Base-by-base conservation (phyloP, 495 filamentous ascomycete species). In the Hypoxylon cercidicola region DNA sequence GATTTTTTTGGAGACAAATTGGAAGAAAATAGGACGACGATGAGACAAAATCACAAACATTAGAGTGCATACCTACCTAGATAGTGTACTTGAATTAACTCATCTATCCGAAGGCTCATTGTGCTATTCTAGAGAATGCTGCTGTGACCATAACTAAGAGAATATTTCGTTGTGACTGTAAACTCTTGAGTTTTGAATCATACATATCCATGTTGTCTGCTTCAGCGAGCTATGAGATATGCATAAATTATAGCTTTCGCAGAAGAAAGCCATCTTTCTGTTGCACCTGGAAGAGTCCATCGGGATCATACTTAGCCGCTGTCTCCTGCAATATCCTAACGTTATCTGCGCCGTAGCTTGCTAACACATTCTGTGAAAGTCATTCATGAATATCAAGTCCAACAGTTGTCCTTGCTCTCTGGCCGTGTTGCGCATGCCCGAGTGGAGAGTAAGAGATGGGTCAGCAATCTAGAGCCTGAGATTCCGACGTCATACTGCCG, bases 281-380 rank as follows among this genome's bases (percentile, higher is more conserved):
- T 58, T 66, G 52, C 41, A 62, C 71, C 62, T 77, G 73, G 50
- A 74, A 79, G 30, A 80, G 57, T 4, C 71, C 60, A 2, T 21
- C 0, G 0, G 77, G 73, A 55, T 80, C 77, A 63, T 72, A 80
- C 35, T 74, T 73, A 41, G 58, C 46, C 8, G 72, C 64, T 7
- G 72, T 23, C 6, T 23, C 55, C 60, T 47, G 47, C 50, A 80
- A 54, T 39, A 47, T 73, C 13, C 30, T 58, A 28, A 75, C 11
- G 48, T 74, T 76, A 12, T 23, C 60, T 11, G 52, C 21, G 1
- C 77, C 77, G 65, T 79, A 80, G 16, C 72, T 52, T 6, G 43
- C 21, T 30, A 80, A 64, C 2, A 77, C 62, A 16, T 68, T 39
- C 58, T 79, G 75, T 16, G 66, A 60, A 0, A 18, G 46, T 68